Evolutionary conservation across 1,284 basidiomycete genomes (phyloP).

Genomic region (Porodaedalea pini): DNA sequence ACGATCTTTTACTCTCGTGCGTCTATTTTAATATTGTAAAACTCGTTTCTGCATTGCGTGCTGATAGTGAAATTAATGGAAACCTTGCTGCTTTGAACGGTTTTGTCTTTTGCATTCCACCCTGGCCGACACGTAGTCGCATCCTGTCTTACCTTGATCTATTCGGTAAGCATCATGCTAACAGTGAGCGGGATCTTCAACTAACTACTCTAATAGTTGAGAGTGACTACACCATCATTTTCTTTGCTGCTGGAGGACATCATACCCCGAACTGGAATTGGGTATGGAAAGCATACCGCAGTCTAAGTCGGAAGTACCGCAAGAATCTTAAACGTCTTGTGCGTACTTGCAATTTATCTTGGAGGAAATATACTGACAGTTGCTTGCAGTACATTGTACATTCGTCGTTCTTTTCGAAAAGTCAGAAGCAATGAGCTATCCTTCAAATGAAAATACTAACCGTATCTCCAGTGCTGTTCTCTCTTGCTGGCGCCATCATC

Average conservation of each 20-base stretch:
- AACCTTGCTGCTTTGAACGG: too few relatives aligned
- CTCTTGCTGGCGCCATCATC: slow-evolving; percentile 79
- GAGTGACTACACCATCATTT: slow-evolving; percentile 82
- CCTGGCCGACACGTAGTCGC: slow-evolving; percentile 43
- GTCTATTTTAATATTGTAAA: slow-evolving; percentile 33
- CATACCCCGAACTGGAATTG: slow-evolving; percentile 82
- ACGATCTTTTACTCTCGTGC: slow-evolving; percentile 73
- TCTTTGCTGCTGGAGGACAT: slow-evolving; percentile 77
- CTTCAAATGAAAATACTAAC: slow-evolving; percentile 1
- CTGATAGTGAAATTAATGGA: too few relatives aligned
- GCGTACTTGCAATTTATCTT: slow-evolving; percentile 25
- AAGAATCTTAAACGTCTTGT: slow-evolving; percentile 84
- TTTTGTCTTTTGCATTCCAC: background rate
- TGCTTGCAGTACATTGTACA: slow-evolving; percentile 71
- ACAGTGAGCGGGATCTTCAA: slow-evolving; percentile 1
- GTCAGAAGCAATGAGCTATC: slow-evolving; percentile 37
- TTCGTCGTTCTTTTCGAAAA: slow-evolving; percentile 83
- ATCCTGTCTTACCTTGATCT: slow-evolving; percentile 74
- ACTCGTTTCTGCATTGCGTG: too few relatives aligned
- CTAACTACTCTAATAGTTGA: slow-evolving; percentile 53
- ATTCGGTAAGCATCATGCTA: slow-evolving; percentile 52
- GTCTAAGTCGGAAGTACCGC: slow-evolving; percentile 76
- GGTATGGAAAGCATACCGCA: slow-evolving; percentile 86
- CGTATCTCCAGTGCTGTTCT: slow-evolving; percentile 67
- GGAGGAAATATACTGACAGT: too few relatives aligned